Percentiles rank a stretch among this genome's conserved stretches.
Conservation (phyloP, 495 filamentous ascomycete genomes). For the Haplographium delicatum region DNA sequence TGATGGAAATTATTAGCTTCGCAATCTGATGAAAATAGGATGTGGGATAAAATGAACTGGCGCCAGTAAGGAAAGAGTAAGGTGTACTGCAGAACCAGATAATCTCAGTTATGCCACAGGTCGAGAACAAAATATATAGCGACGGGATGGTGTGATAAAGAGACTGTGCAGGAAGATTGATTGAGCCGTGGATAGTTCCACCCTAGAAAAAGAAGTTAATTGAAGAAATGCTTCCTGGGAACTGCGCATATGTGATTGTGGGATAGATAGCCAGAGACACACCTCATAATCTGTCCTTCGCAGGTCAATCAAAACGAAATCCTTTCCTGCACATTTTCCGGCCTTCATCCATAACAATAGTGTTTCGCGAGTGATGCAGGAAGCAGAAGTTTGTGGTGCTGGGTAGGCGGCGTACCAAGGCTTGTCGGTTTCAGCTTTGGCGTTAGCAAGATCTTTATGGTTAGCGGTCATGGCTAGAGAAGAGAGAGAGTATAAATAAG, state of each 20-base stretch:
- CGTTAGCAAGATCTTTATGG: no score
- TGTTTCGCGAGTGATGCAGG: constrained; percentile 32
- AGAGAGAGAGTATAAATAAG: no score
- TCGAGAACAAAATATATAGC: constrained; percentile 49
- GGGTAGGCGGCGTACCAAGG: constrained; percentile 37
- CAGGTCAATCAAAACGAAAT: constrained; percentile 59
- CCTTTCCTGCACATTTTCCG: constrained; percentile 36
- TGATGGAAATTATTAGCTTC: constrained; percentile 27
- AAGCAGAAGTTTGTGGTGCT: constrained; percentile 27
- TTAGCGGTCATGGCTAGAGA: no score
- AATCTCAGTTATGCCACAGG: constrained; percentile 43
- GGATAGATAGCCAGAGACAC: constrained; percentile 11
- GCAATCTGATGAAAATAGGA: background rate
- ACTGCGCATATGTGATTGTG: no score
- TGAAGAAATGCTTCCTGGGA: no score
- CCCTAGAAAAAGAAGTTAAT: no score
- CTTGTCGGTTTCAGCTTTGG: background rate
- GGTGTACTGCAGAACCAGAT: constrained; percentile 65
- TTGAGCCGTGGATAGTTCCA: constrained; percentile 59
- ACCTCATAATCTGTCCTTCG: constrained; percentile 58
- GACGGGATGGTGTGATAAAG: constrained; percentile 53
- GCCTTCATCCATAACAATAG: constrained; percentile 38
- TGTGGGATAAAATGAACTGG: background rate
- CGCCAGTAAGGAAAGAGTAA: constrained; percentile 3
- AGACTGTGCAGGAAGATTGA: constrained; percentile 69